Evolutionary conservation across 805 yeast species (phyloP), one percentile per base, ranked within the genome.

Genomic region (Lachancea quebecensis): DNA sequence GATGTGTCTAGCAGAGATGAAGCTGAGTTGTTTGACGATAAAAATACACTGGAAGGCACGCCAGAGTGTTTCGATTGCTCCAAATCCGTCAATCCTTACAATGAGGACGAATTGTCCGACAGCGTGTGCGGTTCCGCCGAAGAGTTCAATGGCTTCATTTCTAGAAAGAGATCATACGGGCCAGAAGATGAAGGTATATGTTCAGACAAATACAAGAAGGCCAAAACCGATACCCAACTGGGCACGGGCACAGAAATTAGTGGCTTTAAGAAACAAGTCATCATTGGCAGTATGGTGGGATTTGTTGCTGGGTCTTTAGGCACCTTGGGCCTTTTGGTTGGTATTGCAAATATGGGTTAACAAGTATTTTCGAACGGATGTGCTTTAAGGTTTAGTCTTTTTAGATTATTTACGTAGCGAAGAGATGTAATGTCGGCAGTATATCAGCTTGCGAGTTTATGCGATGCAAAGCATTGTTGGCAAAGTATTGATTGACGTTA

Each of bases 241-340:
- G 25, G 7, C 25, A 21, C 4, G 25, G 25, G 25, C 7, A 21
- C 25, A 21, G 25, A 21, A 21, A 7, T 21, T 21, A 7, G 25
- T 21, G 25, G 25, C 6, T 21, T 8, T 9, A 30, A 30, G 35
- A 43, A 15, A 17, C 27, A 38, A 15, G 38, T 38, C 7, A 12
- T 43, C 12, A 18, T 43, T 25, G 46, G 57, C 31, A 52, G 56
- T 3, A 35, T 53, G 14, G 18, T 55, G 6, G 61, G 61, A 2
- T 47, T 54, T 35, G 32, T 48, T 18, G 38, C 55, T 17, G 61
- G 61, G 11, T 47, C 57, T 21, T 41, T 55, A 25, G 54, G 56
- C 11, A 54, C 61, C 16, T 46, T 57, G 27, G 55, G 55, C 10
- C 17, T 54, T 16, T 41, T 57, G 25, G 46, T 53, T 8, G 52